Conservation (phyloP, 768 basidiomycete species). For the Agaricus subrufescens region DNA sequence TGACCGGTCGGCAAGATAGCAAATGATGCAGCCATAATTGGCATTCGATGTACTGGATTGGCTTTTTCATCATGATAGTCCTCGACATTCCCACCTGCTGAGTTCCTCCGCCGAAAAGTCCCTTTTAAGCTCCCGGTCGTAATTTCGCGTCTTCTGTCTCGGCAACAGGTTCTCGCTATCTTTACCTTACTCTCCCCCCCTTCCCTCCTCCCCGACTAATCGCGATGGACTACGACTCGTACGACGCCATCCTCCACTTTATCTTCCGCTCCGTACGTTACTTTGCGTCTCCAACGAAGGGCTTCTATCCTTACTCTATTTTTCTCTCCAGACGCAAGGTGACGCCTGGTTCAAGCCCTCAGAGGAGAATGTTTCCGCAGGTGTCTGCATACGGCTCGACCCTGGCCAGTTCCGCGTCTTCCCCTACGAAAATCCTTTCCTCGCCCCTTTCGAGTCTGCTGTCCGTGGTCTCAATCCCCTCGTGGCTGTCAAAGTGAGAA, state of each 20-base stretch:
- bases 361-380: slow-evolving; percentile 75
- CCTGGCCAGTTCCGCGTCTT: slow-evolving; percentile 73
- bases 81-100: slow-evolving; percentile 2
- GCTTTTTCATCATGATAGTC: slow-evolving; percentile 6
- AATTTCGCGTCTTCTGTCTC: slow-evolving; percentile 21
- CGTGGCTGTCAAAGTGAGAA: slow-evolving; percentile 78
- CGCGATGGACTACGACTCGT: slow-evolving; percentile 73
- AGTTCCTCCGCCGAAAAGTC: slow-evolving; percentile 17
- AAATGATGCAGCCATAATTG: slow-evolving; percentile 24
- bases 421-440: slow-evolving; percentile 78
- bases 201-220: slow-evolving; percentile 27
- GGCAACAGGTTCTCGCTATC: slow-evolving; percentile 22
- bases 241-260: slow-evolving; percentile 75
- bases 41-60: slow-evolving; percentile 21
- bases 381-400: slow-evolving; percentile 71
- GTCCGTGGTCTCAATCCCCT: slow-evolving; percentile 74
- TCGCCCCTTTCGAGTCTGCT: slow-evolving; percentile 81
- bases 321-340: slow-evolving; percentile 55
- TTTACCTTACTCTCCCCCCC: slow-evolving; percentile 24
- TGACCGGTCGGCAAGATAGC: slow-evolving; percentile 14
- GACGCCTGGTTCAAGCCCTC: slow-evolving; percentile 87
- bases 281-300: slow-evolving; percentile 1
- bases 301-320: background rate
- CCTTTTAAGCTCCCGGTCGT: slow-evolving; percentile 35
- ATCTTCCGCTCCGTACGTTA: slow-evolving; percentile 65